Evolutionary conservation across 345 rosid genomes (phyloP).

Genomic region (Populus pruinosa): DNA sequence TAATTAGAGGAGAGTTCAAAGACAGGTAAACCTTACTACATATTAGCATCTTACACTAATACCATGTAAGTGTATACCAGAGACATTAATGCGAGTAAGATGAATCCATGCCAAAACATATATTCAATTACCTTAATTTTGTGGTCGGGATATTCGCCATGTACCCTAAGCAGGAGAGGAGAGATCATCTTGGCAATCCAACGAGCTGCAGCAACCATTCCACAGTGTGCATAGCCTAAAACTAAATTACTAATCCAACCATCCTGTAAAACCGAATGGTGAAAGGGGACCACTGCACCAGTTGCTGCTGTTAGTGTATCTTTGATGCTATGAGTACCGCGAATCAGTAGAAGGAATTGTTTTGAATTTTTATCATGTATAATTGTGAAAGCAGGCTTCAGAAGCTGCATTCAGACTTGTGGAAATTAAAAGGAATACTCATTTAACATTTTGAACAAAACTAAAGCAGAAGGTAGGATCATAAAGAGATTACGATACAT

Average conservation of each 20-base stretch:
- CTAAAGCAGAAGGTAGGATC: background rate
- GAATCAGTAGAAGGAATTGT: slow-evolving; percentile 74
- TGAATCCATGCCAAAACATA: background rate
- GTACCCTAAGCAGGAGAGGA: slow-evolving; percentile 71
- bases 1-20: slow-evolving; percentile 1
- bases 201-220: slow-evolving; percentile 99
- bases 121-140: slow-evolving; percentile 62
- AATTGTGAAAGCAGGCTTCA: slow-evolving; percentile 95
- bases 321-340: slow-evolving; percentile 94
- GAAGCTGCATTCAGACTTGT: slow-evolving; percentile 46
- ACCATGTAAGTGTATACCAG: background rate
- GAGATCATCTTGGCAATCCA: slow-evolving; percentile 94
- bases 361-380: slow-evolving; percentile 64
- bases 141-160: slow-evolving; percentile 65
- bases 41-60: background rate
- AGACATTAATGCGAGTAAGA: background rate
- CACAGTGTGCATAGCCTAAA: slow-evolving; percentile 96
- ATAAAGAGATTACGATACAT: background rate
- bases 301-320: slow-evolving; percentile 97
- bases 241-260: slow-evolving; percentile 93
- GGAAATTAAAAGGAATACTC: slow-evolving; percentile 1
- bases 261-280: slow-evolving; percentile 89
- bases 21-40: background rate
- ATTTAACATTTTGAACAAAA: background rate
- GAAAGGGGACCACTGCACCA: slow-evolving; percentile 97